A percentile compares a stretch with the other conserved stretches of the same genome.
Evolutionary conservation across 2,329 filamentous ascomycete genomes (phyloP).

Genomic region (Cladophialophora psammophila): DNA sequence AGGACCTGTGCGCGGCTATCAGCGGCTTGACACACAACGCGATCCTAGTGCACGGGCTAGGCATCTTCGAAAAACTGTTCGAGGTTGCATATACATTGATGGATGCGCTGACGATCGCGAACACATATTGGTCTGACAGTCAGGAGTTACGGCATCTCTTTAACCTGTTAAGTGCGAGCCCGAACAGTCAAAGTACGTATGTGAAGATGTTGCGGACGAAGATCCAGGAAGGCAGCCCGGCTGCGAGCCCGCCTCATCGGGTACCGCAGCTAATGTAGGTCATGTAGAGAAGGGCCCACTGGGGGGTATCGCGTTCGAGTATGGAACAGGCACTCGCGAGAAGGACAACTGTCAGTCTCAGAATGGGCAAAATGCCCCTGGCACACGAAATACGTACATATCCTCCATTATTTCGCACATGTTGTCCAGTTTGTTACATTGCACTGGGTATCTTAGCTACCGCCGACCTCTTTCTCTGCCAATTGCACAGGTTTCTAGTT

Average conservation of each 20-base stretch:
- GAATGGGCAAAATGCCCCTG: too few species aligned
- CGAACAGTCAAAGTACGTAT: conserved; percentile 40
- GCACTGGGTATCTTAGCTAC: too few species aligned
- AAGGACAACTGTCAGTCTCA: too few species aligned
- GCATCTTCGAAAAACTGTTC: conserved; percentile 40
- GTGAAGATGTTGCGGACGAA: conserved; percentile 41
- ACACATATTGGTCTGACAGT: conserved; percentile 36
- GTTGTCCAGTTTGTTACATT: too few species aligned
- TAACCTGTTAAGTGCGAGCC: conserved; percentile 37
- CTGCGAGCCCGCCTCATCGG: conserved; percentile 24
- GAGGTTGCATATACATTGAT: conserved; percentile 40
- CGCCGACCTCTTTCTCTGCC: too few species aligned
- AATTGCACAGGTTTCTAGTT: too few species aligned
- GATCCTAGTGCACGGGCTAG: conserved; percentile 39
- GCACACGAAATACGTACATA: too few species aligned
- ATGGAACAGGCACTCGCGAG: too few species aligned
- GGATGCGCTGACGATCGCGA: conserved; percentile 41
- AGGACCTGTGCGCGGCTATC: conserved; percentile 57
- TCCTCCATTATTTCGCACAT: too few species aligned
- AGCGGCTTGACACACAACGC: conserved; percentile 32
- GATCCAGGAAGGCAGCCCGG: conserved; percentile 37
- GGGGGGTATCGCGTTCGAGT: too few species aligned
- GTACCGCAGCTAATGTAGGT: not conserved
- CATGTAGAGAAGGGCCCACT: not conserved
- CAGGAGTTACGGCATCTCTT: conserved; percentile 39